Percentiles rank a stretch among this genome's conserved stretches.
These are phyloP conservation scores for Colletotrichum plurivorum DNA, from an alignment of 2,329 filamentous ascomycete species.

Conservation along the genomic window DNA sequence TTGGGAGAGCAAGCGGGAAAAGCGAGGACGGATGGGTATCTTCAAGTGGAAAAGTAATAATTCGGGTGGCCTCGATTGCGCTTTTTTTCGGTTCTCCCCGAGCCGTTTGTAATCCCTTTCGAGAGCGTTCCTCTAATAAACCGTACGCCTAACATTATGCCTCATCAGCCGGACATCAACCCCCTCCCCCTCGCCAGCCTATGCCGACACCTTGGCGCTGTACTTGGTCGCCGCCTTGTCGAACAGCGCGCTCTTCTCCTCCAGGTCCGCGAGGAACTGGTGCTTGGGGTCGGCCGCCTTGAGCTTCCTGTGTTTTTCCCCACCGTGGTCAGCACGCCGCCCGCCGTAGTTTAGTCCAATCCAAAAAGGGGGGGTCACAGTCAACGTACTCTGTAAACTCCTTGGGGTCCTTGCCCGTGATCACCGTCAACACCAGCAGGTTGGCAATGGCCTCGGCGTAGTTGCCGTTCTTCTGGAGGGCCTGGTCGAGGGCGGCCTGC, in stretches of 20 bases:
- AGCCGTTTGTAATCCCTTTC: constrained; percentile 35
- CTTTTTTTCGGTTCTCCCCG: constrained; percentile 27
- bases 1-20: background rate
- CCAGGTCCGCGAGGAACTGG: constrained; percentile 78
- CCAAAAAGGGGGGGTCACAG: background rate
- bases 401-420: constrained; percentile 79
- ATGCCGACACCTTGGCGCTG: constrained; percentile 80
- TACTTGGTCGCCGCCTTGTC: constrained; percentile 91
- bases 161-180: constrained; percentile 35
- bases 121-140: constrained; percentile 37
- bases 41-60: constrained; percentile 37
- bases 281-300: constrained; percentile 76
- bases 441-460: constrained; percentile 87
- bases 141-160: constrained; percentile 42
- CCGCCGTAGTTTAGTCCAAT: background rate
- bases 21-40: constrained; percentile 27
- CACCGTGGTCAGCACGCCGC: constrained; percentile 26
- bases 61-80: constrained; percentile 38
- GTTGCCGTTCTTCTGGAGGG: constrained; percentile 79
- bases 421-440: constrained; percentile 81
- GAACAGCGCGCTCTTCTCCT: constrained; percentile 90
- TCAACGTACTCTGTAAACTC: constrained; percentile 73
- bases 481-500: constrained; percentile 86
- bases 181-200: constrained; percentile 11
- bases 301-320: constrained; percentile 59